A percentile compares a stretch with the other conserved stretches of the same genome.
Conservation (phyloP, 2,329 filamentous ascomycete genomes). For the Monosporascus sp. region DNA sequence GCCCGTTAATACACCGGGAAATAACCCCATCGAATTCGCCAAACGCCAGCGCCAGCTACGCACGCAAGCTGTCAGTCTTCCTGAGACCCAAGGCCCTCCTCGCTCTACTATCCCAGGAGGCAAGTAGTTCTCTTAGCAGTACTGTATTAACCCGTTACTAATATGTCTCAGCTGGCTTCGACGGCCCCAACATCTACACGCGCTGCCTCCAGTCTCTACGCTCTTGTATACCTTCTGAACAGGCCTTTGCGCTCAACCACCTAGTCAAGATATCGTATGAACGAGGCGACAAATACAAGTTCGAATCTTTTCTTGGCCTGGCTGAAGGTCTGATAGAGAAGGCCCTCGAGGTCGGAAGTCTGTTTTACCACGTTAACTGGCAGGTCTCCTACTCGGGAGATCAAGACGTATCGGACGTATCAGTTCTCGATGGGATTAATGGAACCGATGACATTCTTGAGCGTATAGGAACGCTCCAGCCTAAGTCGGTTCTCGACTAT, state of each 20-base stretch:
- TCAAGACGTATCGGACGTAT: conserved; percentile 48
- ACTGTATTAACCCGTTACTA: conserved; percentile 8
- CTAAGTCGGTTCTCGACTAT: conserved; percentile 58
- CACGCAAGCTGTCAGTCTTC: conserved; percentile 27
- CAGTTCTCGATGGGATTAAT: conserved; percentile 48
- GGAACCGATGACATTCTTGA: conserved; percentile 69
- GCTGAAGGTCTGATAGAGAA: conserved; percentile 86
- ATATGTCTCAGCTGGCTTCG: conserved; percentile 46
- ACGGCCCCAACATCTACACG: conserved; percentile 86
- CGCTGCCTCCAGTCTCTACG: conserved; percentile 79
- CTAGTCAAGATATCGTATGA: conserved; percentile 94
- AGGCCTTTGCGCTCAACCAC: conserved; percentile 90
- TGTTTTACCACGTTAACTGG: conserved; percentile 83
- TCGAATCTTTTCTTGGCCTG: conserved; percentile 83
- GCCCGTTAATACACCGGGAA: conserved; percentile 69
- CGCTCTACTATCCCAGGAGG: conserved; percentile 58
- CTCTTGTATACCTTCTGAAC: conserved; percentile 72
- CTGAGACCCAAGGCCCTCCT: conserved; percentile 35
- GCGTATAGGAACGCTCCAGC: conserved; percentile 59
- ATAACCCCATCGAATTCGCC: conserved; percentile 64
- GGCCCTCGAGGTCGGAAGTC: conserved; percentile 66
- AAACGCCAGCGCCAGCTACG: conserved; percentile 45
- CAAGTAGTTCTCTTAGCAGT: conserved; percentile 33
- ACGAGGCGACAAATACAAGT: conserved; percentile 90
- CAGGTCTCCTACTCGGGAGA: conserved; percentile 60